phyloP scores from a whole-genome alignment of 148 eudicot species.

The Pharnaceum exiguum region DNA sequence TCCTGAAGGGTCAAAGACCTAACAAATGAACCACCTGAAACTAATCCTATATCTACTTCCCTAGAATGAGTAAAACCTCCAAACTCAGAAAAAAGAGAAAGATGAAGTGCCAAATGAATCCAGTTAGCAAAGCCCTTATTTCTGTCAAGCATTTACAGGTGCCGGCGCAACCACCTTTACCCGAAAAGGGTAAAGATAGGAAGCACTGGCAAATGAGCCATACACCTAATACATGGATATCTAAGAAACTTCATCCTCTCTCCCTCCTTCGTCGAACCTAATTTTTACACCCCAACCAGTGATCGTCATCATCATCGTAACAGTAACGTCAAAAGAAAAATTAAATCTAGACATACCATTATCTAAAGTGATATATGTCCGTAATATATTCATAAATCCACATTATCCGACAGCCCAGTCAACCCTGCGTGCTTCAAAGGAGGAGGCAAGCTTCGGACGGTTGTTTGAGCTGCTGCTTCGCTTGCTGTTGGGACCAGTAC shows the following conservation, averaged over 20 bases:
- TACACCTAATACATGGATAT: slow-evolving; percentile 11
- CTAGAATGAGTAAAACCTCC: slow-evolving; percentile 3
- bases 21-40: slow-evolving; percentile 10
- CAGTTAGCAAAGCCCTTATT: slow-evolving; percentile 32
- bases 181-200: background rate
- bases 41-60: slow-evolving; percentile 19
- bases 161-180: slow-evolving; percentile 4
- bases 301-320: slow-evolving; percentile 15
- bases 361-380: slow-evolving; percentile 12
- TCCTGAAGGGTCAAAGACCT: slow-evolving; percentile 9
- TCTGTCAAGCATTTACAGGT: slow-evolving; percentile 34
- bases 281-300: slow-evolving; percentile 26
- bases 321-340: slow-evolving; percentile 9
- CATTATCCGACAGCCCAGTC: background rate
- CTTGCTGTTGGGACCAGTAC: slow-evolving; percentile 80
- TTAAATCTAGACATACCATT: slow-evolving; percentile 29
- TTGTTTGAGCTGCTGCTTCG: slow-evolving; percentile 65
- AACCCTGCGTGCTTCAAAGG: slow-evolving; percentile 24
- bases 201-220: slow-evolving; percentile 22
- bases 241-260: slow-evolving; percentile 16
- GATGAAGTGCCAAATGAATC: slow-evolving; percentile 13
- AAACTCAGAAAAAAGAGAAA: slow-evolving; percentile 1
- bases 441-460: slow-evolving; percentile 56
- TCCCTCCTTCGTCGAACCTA: slow-evolving; percentile 8
- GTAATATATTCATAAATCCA: slow-evolving; percentile 24